Evolutionary conservation across 2,329 filamentous ascomycete genomes (phyloP), one percentile per base, ranked within the genome.

Genomic region (Malbranchea zuffiana): DNA sequence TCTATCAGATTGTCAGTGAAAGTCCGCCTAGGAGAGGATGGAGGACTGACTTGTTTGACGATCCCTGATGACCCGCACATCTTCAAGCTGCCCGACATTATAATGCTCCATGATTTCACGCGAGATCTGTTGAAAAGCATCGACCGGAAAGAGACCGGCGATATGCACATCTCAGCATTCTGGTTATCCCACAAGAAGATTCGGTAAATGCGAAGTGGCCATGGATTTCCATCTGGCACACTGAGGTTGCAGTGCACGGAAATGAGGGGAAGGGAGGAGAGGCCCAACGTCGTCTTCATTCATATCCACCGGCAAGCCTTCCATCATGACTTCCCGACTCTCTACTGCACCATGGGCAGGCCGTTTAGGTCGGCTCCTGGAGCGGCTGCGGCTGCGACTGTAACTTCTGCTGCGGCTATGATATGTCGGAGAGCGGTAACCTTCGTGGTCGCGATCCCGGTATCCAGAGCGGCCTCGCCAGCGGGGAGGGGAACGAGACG

Each of bases 11-110:
- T 11, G 23, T 39, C 23, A 39, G 36, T 16, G 1, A 21, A 4
- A n/a, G 6, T 4, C 21, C 15, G 8, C 13, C 17, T 17, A 32
- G 8, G 18, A n/a, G 20, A 12, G n/a, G 15, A 15, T 17, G 2
- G 16, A 18, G 17, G 12, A 50, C 57, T 44, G 57, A 74, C 72
- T 72, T 13, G 71, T 74, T 42, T 71, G 67, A 39, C 70, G 65
- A 47, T 75, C 71, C 41, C 70, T 68, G 47, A 75, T 75, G 35
- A 75, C 60, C 12, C 70, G 63, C 32, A 75, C 60, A 47, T 74
- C 70, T 48, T 74, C 70, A 42, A 75, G 54, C n/a, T 61, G 62
- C 39, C 67, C 60, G 44, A 71, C 57, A 48, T 65, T 57, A 45
- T 73, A 67, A 45, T 61, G 62, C 47, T 69, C 62, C 47, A 60